Percentiles rank a stretch among this genome's conserved stretches.
phyloP scores from a whole-genome alignment of 2,329 filamentous ascomycete species.

The Diplodia scrobiculata region DNA sequence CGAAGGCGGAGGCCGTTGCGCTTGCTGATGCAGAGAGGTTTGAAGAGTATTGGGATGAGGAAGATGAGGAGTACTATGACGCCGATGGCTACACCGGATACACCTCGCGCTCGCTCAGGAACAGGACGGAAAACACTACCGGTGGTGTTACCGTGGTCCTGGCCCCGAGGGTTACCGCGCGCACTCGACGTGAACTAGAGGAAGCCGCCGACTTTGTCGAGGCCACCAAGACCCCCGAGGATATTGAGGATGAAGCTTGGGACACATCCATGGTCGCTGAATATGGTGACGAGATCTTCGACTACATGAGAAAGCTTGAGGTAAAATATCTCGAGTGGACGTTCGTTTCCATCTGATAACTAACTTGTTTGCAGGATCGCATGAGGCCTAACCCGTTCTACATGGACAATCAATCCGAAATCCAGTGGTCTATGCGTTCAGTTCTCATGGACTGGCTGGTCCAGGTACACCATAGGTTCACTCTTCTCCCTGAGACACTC shows the following conservation, averaged over 20 bases:
- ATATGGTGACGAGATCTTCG: constrained; percentile 93
- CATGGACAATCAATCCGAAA: constrained; percentile 96
- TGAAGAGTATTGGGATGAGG: constrained; percentile 74
- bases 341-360: background rate
- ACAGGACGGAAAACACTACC: constrained; percentile 72
- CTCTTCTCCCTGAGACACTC: constrained; percentile 86
- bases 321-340: constrained; percentile 49
- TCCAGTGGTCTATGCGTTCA: constrained; percentile 98
- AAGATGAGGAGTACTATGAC: constrained; percentile 73
- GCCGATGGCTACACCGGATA: constrained; percentile 63
- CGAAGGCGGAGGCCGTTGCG: constrained; percentile 36
- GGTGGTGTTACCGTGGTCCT: constrained; percentile 66
- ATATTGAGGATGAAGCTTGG: constrained; percentile 84
- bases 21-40: constrained; percentile 48
- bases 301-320: constrained; percentile 88
- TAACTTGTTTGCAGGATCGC: constrained; percentile 55
- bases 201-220: constrained; percentile 68
- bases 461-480: constrained; percentile 91
- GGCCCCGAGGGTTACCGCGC: constrained; percentile 70
- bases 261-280: constrained; percentile 98
- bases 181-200: constrained; percentile 72
- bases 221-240: constrained; percentile 65
- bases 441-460: constrained; percentile 98
- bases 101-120: constrained; percentile 75
- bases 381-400: constrained; percentile 90